Evolutionary conservation across 1,139 yeast genomes (phyloP), one percentile per base, ranked within the genome.

Genomic region (Taphrina populina): DNA sequence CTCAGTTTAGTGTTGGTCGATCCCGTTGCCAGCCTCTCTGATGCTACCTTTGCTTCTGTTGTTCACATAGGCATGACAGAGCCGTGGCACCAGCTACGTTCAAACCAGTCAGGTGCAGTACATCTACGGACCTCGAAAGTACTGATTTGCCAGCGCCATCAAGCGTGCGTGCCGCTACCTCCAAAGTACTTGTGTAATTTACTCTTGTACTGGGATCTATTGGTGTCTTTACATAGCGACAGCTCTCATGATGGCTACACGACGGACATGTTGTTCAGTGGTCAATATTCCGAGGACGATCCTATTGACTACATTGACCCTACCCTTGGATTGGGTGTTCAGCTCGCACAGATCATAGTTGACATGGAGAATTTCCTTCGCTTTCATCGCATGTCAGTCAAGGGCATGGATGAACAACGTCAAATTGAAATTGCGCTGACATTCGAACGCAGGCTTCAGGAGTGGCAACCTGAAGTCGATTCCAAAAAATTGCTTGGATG

Each of bases 1-100:
- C 35, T 49, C 11, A 49, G 46, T 30, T 33, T 21, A 4, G 54
- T 34, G n/a, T 27, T 49, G 35, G 29, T 39, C 4, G 46, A 49
- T 39, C 54, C 54, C 24, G 30, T 30, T 4, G 36, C 44, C 8
- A 41, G 46, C 21, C 54, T 37, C 17, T 49, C 54, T 10, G 54
- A 49, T 32, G 46, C 46, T 13, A 49, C 54, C n/a, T 49, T 49
- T 32, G 54, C 54, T n/a, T 45, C 54, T 15, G 24, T 49, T 11
- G 46, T 49, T 4, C 54, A 49, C 36, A 39, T 49, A 24, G 54
- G 54, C 19, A 49, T 49, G 54, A 39, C 54, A 4, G 54, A 49
- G 13, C 54, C 54, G 13, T 49, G 54, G 54, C 54, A 49, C 17
- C 30, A 45, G 23, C 44, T 49, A 40, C 54, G 54, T 26, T 37